Evolutionary conservation across 2,329 filamentous ascomycete genomes (phyloP).

Genomic region (Calonectria hawksworthii): DNA sequence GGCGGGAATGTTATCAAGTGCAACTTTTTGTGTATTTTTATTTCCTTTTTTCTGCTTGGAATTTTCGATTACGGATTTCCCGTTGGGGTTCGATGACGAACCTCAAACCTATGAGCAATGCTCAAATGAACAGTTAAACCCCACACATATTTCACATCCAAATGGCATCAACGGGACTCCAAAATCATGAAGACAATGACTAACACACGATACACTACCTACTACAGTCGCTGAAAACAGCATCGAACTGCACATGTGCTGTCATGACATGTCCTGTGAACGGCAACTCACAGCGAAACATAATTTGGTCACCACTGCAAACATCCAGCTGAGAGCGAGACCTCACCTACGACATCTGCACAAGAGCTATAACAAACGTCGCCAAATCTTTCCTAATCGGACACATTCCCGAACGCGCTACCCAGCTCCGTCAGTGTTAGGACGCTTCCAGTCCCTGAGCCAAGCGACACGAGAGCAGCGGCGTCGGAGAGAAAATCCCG

Average conservation of each 20-base stretch:
- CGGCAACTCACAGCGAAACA: not conserved
- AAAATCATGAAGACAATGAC: not conserved
- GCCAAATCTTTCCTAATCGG: constrained; percentile 12
- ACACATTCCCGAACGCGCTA: not conserved
- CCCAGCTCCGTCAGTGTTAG: not conserved
- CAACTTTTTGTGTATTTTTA: not conserved
- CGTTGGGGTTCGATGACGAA: not conserved
- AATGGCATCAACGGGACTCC: not conserved
- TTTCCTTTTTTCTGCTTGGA: not conserved
- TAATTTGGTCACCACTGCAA: not conserved
- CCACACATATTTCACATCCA: not conserved
- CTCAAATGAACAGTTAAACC: too few relatives aligned
- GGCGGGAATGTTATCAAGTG: too few relatives aligned
- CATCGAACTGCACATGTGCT: not conserved
- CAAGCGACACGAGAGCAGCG: not conserved
- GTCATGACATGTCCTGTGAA: not conserved
- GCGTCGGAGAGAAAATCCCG: constrained; percentile 20
- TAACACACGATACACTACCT: not conserved
- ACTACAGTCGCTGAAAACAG: not conserved
- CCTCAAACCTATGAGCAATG: rapidly evolving
- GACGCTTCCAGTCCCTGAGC: not conserved
- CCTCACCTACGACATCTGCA: not conserved
- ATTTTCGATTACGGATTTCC: not conserved
- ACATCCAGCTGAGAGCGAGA: not conserved
- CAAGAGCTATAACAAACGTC: not conserved